These are phyloP conservation scores for Gryganskiella cystojenkinii DNA, from an alignment of 192 early-diverging fungal species.

Conservation along the genomic window DNA sequence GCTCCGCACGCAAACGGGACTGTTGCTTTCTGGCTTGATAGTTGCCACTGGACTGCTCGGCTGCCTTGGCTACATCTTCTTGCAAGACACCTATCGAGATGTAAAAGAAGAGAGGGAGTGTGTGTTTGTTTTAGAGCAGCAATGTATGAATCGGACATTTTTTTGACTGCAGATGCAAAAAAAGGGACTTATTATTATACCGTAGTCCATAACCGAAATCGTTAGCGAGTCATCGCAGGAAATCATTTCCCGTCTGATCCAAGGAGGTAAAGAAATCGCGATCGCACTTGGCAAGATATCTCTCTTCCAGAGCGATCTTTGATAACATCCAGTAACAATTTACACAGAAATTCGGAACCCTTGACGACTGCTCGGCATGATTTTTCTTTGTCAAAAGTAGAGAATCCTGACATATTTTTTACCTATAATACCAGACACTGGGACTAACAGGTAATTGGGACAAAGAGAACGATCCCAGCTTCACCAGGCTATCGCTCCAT, in stretches of 20 bases:
- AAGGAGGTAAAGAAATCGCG: slow-evolving; percentile 69
- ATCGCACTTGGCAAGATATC: slow-evolving; percentile 61
- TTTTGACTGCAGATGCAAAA: too few relatives aligned
- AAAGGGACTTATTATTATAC: too few relatives aligned
- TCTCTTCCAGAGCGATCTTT: slow-evolving; percentile 60
- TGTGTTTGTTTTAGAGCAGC: too few relatives aligned
- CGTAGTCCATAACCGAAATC: too few relatives aligned
- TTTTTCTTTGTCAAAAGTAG: slow-evolving; percentile 36
- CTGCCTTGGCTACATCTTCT: slow-evolving; percentile 43
- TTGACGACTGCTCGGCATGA: slow-evolving; percentile 18
- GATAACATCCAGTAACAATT: slow-evolving; percentile 51
- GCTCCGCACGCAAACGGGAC: slow-evolving; percentile 60
- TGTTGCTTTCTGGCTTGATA: slow-evolving; percentile 35
- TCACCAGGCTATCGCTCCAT: too few relatives aligned
- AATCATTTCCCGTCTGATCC: slow-evolving; percentile 58
- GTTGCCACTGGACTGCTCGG: slow-evolving; percentile 19
- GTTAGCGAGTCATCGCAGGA: slow-evolving; percentile 60
- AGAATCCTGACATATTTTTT: too few relatives aligned
- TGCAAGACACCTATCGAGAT: slow-evolving; percentile 55
- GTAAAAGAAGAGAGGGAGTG: too few relatives aligned
- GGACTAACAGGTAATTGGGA: too few relatives aligned
- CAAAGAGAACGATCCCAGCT: too few relatives aligned
- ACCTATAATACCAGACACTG: too few relatives aligned
- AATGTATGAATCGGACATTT: too few relatives aligned
- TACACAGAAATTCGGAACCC: slow-evolving; percentile 52